Evolutionary conservation across 768 basidiomycete species (phyloP), one percentile per base, ranked within the genome.

Genomic region (Agaricus subrufescens): DNA sequence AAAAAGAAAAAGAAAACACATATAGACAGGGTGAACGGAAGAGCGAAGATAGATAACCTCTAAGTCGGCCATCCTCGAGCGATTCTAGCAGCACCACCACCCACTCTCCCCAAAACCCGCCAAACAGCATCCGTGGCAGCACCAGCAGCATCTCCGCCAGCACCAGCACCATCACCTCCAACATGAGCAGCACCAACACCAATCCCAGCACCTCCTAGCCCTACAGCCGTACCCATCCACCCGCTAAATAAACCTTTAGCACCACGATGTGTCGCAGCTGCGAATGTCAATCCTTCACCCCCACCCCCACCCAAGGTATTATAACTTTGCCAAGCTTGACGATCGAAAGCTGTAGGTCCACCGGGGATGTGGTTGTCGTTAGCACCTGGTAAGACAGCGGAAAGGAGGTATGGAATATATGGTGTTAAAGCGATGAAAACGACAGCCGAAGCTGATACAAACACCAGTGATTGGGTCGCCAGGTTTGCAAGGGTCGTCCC

Each of bases 281-380:
- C 14, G 46, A 56, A 56, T 26, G 48, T 48, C 15, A 56, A 44
- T 1, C 55, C 55, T 23, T 56, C 55, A 29, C 50, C 45, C 25
- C 40, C 46, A 37, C 52, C 52, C 61, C 89, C 88, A 29, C 90
- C 89, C 73, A 93, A 79, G 10, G 80, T 72, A 65, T 92, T 91
- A 71, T 89, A 91, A 66, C 83, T 86, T 54, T 76, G 76, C 91
- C 91, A 93, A 27, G 87, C 87, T 7, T 80, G 76, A 10, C 90
- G 85, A 63, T 93, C 90, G 62, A 89, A 86, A 60, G 84, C 84
- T 34, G 84, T 86, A 40, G 85, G 75, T 1, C 82, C 81, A n/a
- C 88, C 87, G 0, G 86, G 85, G 4, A 65, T 49, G 14, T 34
- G 34, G 34, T 34, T 8, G 34, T 34, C 11, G 11, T 34, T 8